Conservation (phyloP, 805 yeast genomes). For the Candida incommunis region DNA sequence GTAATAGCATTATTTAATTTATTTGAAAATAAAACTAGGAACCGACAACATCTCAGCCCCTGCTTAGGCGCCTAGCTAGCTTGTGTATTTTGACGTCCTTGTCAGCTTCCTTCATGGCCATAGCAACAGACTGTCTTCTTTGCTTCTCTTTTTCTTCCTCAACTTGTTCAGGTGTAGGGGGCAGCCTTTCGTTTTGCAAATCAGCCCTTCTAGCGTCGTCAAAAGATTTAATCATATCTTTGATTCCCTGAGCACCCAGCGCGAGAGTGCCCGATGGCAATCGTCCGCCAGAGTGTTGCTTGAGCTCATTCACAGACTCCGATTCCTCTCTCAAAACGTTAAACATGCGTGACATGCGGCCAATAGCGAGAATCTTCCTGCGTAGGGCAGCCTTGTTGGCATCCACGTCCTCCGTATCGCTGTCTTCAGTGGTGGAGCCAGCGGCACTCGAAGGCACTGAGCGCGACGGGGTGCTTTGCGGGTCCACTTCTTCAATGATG, state of each 20-base stretch:
- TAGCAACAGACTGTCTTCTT: slow-evolving; percentile 23
- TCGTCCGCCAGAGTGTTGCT: slow-evolving; percentile 55
- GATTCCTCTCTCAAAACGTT: slow-evolving; percentile 77
- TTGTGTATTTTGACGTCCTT: slow-evolving; percentile 13
- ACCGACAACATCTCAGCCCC: slow-evolving; percentile 4
- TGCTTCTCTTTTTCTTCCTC: slow-evolving; percentile 29
- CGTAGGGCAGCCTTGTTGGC: slow-evolving; percentile 8
- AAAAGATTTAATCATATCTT: slow-evolving; percentile 52
- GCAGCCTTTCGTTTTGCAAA: slow-evolving; percentile 71
- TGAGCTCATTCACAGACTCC: slow-evolving; percentile 70
- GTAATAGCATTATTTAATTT: neutral
- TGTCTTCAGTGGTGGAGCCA: neutral
- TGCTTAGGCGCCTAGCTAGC: slow-evolving; percentile 15
- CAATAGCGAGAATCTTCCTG: slow-evolving; percentile 87
- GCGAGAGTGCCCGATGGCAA: slow-evolving; percentile 78
- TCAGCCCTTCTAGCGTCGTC: slow-evolving; percentile 78
- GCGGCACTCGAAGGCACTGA: slow-evolving; percentile 6
- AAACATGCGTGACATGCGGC: slow-evolving; percentile 90
- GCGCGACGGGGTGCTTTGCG: slow-evolving; percentile 4
- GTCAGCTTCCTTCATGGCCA: slow-evolving; percentile 16
- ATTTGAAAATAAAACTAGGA: neutral
- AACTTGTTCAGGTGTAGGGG: slow-evolving; percentile 58
- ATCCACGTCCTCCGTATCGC: neutral
- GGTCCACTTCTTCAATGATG: no score
- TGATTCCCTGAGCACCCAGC: slow-evolving; percentile 71